Evolutionary conservation across 768 basidiomycete species (phyloP).

Genomic region (Thelephora aurantiotincta): DNA sequence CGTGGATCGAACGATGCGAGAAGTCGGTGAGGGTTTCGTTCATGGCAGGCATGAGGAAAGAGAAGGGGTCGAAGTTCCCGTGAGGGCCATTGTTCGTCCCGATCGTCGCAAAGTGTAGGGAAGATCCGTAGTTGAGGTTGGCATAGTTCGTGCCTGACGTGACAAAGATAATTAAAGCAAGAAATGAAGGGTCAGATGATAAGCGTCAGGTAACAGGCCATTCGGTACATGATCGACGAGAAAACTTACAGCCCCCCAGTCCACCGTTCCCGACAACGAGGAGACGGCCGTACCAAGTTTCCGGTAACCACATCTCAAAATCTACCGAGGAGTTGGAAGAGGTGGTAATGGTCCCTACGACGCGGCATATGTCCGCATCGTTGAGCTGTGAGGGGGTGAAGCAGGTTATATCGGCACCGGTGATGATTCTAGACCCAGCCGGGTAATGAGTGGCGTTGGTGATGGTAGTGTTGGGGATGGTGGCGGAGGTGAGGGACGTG

Average conservation of each 20-base stretch:
- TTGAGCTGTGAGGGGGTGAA: neutral
- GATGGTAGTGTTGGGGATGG: too few species aligned
- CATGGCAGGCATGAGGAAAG: neutral
- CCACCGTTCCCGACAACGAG: neutral
- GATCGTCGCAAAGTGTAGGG: neutral
- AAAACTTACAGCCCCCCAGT: neutral
- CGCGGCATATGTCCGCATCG: neutral
- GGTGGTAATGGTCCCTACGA: neutral
- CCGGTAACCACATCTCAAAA: neutral
- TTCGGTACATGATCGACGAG: too few species aligned
- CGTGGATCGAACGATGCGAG: neutral
- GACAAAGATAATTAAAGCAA: neutral
- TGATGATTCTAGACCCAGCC: too few species aligned
- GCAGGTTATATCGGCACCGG: too few species aligned
- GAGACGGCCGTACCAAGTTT: neutral
- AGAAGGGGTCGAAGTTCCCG: neutral
- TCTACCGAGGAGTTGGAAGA: neutral
- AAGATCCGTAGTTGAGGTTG: neutral
- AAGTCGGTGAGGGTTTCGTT: neutral
- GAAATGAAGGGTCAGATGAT: neutral
- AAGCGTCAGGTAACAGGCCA: too few species aligned
- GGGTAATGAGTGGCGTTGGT: too few species aligned
- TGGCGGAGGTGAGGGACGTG: too few species aligned
- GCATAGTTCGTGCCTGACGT: neutral
- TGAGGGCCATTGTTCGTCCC: neutral